These are phyloP conservation scores for Pythium brachiatum DNA, from an alignment of 352 stramenopile species.

Conservation along the genomic window DNA sequence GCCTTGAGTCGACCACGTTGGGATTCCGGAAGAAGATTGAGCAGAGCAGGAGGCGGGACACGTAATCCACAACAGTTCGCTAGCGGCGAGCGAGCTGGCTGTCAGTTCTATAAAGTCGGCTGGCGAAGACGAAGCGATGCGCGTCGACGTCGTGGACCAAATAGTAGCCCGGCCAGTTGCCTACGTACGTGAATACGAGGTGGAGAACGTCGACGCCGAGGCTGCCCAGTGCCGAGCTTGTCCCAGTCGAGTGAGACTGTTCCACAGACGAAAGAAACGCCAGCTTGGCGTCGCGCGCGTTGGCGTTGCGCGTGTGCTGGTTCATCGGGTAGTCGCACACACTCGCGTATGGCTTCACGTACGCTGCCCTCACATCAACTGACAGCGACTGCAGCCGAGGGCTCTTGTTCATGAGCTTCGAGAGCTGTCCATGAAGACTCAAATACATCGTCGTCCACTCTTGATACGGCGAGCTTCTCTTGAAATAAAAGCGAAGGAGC, in stretches of 20 bases:
- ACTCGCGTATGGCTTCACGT: too few relatives aligned
- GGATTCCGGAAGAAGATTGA: too few relatives aligned
- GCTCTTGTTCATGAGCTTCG: neutral
- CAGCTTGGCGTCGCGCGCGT: too few relatives aligned
- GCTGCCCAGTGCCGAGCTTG: neutral
- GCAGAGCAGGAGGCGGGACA: too few relatives aligned
- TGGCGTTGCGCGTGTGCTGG: too few relatives aligned
- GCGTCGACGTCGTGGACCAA: neutral
- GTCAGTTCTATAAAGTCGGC: too few relatives aligned
- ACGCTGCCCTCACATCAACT: neutral
- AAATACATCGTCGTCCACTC: too few relatives aligned
- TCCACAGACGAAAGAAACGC: neutral
- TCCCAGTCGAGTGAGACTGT: too few relatives aligned
- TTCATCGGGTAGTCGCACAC: neutral
- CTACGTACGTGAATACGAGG: neutral
- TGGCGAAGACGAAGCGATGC: neutral
- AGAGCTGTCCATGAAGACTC: neutral
- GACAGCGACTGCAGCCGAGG: neutral
- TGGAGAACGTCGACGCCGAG: neutral
- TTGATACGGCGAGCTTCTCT: too few relatives aligned
- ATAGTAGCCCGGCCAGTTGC: neutral
- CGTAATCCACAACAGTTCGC: too few relatives aligned
- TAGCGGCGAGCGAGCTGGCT: too few relatives aligned
- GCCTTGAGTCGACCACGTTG: too few relatives aligned
- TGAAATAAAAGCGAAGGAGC: neutral